phyloP scores from a whole-genome alignment of 352 stramenopile genomes.

The Lagenidium sp. region DNA sequence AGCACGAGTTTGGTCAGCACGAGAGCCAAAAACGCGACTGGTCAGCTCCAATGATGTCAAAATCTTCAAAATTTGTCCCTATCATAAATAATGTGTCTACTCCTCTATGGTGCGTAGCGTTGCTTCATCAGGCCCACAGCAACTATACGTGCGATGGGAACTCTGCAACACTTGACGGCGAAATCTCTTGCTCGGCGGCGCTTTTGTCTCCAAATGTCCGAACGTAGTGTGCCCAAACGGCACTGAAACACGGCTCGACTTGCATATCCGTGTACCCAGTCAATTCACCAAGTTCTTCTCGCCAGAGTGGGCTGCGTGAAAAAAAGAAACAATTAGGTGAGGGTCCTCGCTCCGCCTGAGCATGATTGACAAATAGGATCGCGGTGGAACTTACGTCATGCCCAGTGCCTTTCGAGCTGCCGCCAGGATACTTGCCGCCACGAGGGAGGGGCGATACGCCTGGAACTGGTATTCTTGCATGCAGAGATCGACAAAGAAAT shows the following conservation, averaged over 20 bases:
- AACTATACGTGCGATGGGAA: conserved; percentile 11
- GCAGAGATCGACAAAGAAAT: conserved; percentile 82
- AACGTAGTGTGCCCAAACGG: conserved; percentile 79
- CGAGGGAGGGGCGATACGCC: conserved; percentile 71
- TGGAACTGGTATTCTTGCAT: conserved; percentile 82
- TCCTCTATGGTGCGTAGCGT: no score
- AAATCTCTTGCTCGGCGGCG: conserved; percentile 46
- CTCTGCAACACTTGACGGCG: conserved; percentile 54
- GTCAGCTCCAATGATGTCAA: no score
- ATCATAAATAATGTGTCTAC: no score
- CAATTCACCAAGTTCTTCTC: conserved; percentile 69
- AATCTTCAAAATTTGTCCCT: no score
- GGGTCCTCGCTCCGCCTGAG: not conserved
- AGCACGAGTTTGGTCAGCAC: no score
- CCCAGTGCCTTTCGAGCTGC: conserved; percentile 68
- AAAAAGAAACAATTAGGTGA: not conserved
- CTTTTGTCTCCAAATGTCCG: conserved; percentile 62
- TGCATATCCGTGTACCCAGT: conserved; percentile 76
- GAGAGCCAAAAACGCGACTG: no score
- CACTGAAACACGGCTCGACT: conserved; percentile 76
- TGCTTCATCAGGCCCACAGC: no score
- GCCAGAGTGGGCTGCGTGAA: conserved; percentile 49
- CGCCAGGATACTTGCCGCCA: conserved; percentile 67
- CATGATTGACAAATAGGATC: not conserved
- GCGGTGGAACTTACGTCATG: conserved; percentile 29